These are phyloP conservation scores for Holtermanniella nyarrowii DNA, from an alignment of 768 basidiomycete genomes.

Conservation along the genomic window DNA sequence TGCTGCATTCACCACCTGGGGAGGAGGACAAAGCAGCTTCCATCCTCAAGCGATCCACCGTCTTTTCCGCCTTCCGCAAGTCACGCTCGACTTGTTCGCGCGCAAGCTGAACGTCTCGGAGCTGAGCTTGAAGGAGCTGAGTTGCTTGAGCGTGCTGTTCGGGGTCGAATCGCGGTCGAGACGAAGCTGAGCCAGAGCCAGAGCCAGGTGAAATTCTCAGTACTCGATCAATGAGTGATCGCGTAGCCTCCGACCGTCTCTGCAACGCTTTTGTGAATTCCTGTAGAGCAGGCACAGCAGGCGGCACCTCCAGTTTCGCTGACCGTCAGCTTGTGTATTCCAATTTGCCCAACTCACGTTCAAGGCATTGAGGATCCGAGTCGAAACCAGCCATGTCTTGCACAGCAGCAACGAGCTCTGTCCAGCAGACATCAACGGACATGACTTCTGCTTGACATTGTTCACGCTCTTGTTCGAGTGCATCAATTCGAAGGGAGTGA, in stretches of 20 bases:
- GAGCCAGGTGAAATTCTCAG: not conserved
- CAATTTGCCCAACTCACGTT: constrained; percentile 19
- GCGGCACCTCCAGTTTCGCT: constrained; percentile 22
- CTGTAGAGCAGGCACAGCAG: constrained; percentile 3
- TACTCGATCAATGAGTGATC: not conserved
- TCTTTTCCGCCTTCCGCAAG: constrained; percentile 20
- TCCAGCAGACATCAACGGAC: constrained; percentile 34
- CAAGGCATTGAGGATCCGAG: constrained; percentile 6
- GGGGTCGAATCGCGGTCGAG: constrained; percentile 10
- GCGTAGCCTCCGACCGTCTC: not conserved
- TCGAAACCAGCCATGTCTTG: constrained; percentile 17
- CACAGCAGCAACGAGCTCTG: constrained; percentile 29
- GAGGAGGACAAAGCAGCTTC: constrained; percentile 4
- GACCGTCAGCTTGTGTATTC: not conserved
- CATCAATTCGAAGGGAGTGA: constrained; percentile 24
- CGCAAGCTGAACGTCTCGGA: constrained; percentile 11
- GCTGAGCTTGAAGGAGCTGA: constrained; percentile 16
- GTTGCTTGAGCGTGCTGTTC: not conserved
- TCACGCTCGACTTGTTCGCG: constrained; percentile 17
- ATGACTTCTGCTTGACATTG: constrained; percentile 27
- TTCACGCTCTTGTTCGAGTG: constrained; percentile 24
- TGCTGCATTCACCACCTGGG: not conserved
- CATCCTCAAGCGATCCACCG: constrained; percentile 22
- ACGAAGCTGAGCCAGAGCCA: not conserved
- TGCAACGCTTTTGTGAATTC: constrained; percentile 22